A percentile compares a stretch with the other conserved stretches of the same genome.
Conservation (phyloP, 495 filamentous ascomycete species). For the Jackrogersella multiformis region DNA sequence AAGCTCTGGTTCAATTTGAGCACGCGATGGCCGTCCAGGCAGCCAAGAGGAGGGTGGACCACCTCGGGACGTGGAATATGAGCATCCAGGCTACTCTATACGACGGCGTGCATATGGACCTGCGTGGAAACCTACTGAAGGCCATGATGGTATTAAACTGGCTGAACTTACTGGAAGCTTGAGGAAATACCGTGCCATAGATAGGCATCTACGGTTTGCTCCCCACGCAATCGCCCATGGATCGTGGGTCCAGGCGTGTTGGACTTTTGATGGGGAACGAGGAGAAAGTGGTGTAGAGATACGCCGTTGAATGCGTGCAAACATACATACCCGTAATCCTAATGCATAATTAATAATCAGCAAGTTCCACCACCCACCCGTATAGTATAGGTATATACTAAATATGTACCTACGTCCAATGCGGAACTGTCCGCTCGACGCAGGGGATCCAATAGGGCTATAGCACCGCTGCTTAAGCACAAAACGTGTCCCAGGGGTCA, state of each 20-base stretch:
- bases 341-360: conserved; percentile 3
- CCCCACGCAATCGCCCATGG: conserved; percentile 16
- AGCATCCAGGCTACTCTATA: conserved; percentile 62
- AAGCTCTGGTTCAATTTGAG: conserved; percentile 60
- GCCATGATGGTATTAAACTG: conserved; percentile 68
- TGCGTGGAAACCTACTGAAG: conserved; percentile 63
- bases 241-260: conserved; percentile 7
- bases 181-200: conserved; percentile 15
- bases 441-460: conserved; percentile 13
- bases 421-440: neutral
- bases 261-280: conserved; percentile 1
- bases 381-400: no score
- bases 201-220: conserved; percentile 7
- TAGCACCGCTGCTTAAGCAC: conserved; percentile 8
- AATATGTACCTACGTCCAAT: conserved; percentile 6
- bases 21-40: conserved; percentile 53
- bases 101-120: conserved; percentile 64
- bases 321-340: conserved; percentile 10
- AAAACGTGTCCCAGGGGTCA: conserved; percentile 6
- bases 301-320: conserved; percentile 11
- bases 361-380: neutral
- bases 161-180: conserved; percentile 51
- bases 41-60: conserved; percentile 55
- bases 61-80: conserved; percentile 65
- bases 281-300: conserved; percentile 10